These are phyloP conservation scores for Globisporangium heterothallicum DNA, from an alignment of 352 stramenopile species.

Conservation along the genomic window DNA sequence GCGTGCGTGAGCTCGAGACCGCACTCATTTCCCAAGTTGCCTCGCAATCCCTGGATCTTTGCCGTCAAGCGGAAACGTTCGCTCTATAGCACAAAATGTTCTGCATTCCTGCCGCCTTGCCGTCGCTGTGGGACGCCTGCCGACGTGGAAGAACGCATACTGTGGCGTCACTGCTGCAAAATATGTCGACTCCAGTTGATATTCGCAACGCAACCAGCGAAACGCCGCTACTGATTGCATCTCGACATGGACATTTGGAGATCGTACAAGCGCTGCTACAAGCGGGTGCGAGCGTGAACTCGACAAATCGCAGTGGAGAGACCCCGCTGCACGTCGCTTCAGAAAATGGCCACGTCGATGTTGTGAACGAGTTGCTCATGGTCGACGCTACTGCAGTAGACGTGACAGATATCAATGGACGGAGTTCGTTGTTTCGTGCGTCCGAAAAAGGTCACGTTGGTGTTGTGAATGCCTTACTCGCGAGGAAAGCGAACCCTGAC, in stretches of 20 bases:
- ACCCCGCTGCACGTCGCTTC: slow-evolving; percentile 1
- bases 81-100: too few species aligned
- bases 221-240: background rate
- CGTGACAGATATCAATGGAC: background rate
- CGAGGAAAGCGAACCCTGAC: background rate
- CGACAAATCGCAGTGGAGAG: background rate
- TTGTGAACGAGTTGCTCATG: background rate
- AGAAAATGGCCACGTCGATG: slow-evolving; percentile 1
- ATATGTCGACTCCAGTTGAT: too few species aligned
- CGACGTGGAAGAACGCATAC: too few species aligned
- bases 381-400: background rate
- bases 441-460: background rate
- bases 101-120: too few species aligned
- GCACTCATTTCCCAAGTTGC: too few species aligned
- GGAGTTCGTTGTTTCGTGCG: slow-evolving; percentile 1
- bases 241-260: background rate
- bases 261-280: background rate
- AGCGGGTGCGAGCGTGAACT: background rate
- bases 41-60: too few species aligned
- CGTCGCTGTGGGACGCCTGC: too few species aligned
- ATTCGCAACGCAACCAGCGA: slow-evolving; percentile 36
- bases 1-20: too few species aligned
- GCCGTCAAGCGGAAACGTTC: too few species aligned
- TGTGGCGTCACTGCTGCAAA: too few species aligned
- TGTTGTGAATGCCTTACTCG: background rate